A percentile compares a stretch with the other conserved stretches of the same genome.
These are phyloP conservation scores for Biscogniauxia mediterranea DNA, from an alignment of 2,329 filamentous ascomycete species.

Conservation along the genomic window DNA sequence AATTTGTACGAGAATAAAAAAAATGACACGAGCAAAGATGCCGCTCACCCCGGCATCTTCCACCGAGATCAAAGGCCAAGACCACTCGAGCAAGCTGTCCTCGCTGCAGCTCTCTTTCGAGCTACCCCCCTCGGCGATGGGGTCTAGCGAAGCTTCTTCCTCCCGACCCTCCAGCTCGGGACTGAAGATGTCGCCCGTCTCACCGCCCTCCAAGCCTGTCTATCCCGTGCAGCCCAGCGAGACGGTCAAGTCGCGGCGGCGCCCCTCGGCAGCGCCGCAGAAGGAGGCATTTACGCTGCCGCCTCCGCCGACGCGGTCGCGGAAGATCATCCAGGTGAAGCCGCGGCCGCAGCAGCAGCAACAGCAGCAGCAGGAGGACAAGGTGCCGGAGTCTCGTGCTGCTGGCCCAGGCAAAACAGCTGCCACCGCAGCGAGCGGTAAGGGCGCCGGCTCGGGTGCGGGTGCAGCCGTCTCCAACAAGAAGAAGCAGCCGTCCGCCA, in stretches of 20 bases:
- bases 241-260: conserved; percentile 52
- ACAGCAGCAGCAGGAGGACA: no score
- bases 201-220: conserved; percentile 28
- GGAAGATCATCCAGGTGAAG: conserved; percentile 99
- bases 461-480: conserved; percentile 44
- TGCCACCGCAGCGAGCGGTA: conserved; percentile 17
- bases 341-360: conserved; percentile 50
- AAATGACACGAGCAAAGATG: conserved; percentile 64
- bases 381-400: conserved; percentile 13
- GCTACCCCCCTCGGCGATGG: conserved; percentile 73
- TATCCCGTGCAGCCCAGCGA: conserved; percentile 47
- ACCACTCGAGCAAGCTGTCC: conserved; percentile 59
- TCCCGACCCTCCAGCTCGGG: conserved; percentile 45
- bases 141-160: conserved; percentile 38
- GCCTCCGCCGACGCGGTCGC: conserved; percentile 84
- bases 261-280: conserved; percentile 47
- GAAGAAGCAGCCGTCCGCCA: conserved; percentile 73
- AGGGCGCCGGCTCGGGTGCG: conserved; percentile 10
- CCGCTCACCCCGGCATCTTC: conserved; percentile 79
- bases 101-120: conserved; percentile 68
- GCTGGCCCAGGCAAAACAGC: no score
- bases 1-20: conserved; percentile 34
- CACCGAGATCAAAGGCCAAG: conserved; percentile 73
- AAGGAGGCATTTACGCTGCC: conserved; percentile 76
- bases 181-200: conserved; percentile 33